These are phyloP conservation scores for Fusarium sp. DNA, from an alignment of 2,329 filamentous ascomycete genomes.

Conservation along the genomic window DNA sequence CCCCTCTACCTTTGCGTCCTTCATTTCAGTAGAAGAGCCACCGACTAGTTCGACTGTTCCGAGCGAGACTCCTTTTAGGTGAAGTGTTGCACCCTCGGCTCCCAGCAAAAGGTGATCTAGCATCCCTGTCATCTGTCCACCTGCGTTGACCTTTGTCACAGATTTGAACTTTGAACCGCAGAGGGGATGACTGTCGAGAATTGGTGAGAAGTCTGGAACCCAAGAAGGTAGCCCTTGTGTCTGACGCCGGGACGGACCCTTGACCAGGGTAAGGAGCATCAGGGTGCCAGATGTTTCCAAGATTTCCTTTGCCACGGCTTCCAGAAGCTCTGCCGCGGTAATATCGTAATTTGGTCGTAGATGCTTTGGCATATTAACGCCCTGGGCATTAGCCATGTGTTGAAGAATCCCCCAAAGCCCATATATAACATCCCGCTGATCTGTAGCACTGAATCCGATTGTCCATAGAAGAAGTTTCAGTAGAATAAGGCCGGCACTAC, in stretches of 20 bases:
- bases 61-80: not conserved
- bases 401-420: not conserved
- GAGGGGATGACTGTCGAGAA: not conserved
- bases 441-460: not conserved
- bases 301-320: not conserved
- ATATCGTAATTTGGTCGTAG: not conserved
- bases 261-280: not conserved
- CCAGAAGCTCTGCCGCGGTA: not conserved
- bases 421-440: not conserved
- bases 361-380: not conserved
- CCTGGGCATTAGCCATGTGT: not conserved
- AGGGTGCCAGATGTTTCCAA: not conserved
- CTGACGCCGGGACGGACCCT: not conserved
- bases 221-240: not conserved
- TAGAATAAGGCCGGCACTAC: not conserved
- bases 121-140: not conserved
- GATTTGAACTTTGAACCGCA: not conserved
- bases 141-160: not conserved
- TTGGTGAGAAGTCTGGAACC: not conserved
- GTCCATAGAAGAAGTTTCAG: not conserved
- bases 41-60: not conserved
- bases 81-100: not conserved
- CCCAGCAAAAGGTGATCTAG: not conserved
- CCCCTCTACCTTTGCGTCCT: not conserved
- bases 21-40: not conserved